phyloP scores from a whole-genome alignment of 306 rosid species.

The Pyrus bretschneideri region DNA sequence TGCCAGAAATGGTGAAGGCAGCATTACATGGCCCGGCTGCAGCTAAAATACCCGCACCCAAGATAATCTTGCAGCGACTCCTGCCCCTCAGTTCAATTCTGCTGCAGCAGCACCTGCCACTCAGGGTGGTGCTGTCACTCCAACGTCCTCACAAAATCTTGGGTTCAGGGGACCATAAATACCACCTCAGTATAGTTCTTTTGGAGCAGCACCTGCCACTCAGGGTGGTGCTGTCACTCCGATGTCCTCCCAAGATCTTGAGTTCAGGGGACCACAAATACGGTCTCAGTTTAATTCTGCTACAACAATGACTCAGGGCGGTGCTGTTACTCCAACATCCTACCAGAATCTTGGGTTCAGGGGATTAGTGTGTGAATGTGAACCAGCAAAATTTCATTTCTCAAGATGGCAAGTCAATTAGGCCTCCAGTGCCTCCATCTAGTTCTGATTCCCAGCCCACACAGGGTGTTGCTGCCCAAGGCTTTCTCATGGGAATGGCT shows the following conservation, averaged over 20 bases:
- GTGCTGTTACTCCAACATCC: conserved; percentile 33
- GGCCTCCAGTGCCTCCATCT: conserved; percentile 45
- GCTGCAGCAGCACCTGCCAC: conserved; percentile 34
- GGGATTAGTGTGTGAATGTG: conserved; percentile 26
- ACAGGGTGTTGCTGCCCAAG: conserved; percentile 41
- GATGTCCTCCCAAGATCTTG: conserved; percentile 40
- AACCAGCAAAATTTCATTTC: conserved; percentile 39
- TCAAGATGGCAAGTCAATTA: conserved; percentile 26
- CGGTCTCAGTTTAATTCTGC: conserved; percentile 41
- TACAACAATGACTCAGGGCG: conserved; percentile 26
- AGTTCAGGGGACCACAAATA: conserved; percentile 39
- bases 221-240: conserved; percentile 36
- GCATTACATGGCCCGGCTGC: conserved; percentile 85
- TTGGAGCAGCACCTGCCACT: conserved; percentile 35
- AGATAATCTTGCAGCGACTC: conserved; percentile 47
- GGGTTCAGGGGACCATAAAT: conserved; percentile 42
- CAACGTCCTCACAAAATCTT: conserved; percentile 36
- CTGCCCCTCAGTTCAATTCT: conserved; percentile 39
- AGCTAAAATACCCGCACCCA: conserved; percentile 91
- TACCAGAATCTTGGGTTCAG: conserved; percentile 45
- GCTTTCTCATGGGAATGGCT: conserved; percentile 50
- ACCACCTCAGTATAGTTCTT: conserved; percentile 36
- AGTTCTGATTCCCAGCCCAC: conserved; percentile 31
- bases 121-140: conserved; percentile 33
- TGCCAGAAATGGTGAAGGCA: conserved; percentile 83